These are phyloP conservation scores for Arthrobotrys entomopaga DNA, from an alignment of 2,329 filamentous ascomycete genomes.

Conservation along the genomic window DNA sequence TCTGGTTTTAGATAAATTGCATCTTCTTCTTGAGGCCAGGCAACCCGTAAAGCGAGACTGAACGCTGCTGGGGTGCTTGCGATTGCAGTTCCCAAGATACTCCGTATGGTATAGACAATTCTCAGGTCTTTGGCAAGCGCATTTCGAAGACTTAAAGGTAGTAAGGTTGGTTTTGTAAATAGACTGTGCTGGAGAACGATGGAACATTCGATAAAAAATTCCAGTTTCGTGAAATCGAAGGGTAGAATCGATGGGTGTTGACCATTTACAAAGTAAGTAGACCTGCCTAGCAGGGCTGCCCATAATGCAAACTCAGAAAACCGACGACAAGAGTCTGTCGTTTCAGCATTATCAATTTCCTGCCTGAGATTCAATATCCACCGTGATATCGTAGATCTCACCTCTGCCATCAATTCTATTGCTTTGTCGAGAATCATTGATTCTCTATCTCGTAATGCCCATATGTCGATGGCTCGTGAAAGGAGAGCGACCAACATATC, in stretches of 20 bases:
- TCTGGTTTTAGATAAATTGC: constrained; percentile 7
- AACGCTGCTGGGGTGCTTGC: not conserved
- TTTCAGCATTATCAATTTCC: constrained; percentile 63
- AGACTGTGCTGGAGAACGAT: constrained; percentile 38
- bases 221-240: constrained; percentile 2
- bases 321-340: constrained; percentile 62
- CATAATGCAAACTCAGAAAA: constrained; percentile 66
- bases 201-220: constrained; percentile 38
- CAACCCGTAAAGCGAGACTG: constrained; percentile 21
- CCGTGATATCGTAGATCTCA: constrained; percentile 63
- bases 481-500: constrained; percentile 68
- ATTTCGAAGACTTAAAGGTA: constrained; percentile 17
- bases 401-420: constrained; percentile 62
- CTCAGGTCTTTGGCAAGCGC: constrained; percentile 16
- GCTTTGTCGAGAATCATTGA: constrained; percentile 33
- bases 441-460: constrained; percentile 53
- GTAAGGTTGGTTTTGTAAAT: constrained; percentile 16
- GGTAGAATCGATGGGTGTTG: constrained; percentile 16
- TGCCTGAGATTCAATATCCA: constrained; percentile 67
- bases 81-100: constrained; percentile 6
- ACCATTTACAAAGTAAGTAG: constrained; percentile 62
- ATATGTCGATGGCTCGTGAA: constrained; percentile 61
- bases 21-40: constrained; percentile 42
- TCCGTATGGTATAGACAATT: constrained; percentile 20
- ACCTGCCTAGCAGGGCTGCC: constrained; percentile 69